These are phyloP conservation scores for Entamoeba histolytica DNA, from an alignment of 208 protist species.

Conservation along the genomic window DNA sequence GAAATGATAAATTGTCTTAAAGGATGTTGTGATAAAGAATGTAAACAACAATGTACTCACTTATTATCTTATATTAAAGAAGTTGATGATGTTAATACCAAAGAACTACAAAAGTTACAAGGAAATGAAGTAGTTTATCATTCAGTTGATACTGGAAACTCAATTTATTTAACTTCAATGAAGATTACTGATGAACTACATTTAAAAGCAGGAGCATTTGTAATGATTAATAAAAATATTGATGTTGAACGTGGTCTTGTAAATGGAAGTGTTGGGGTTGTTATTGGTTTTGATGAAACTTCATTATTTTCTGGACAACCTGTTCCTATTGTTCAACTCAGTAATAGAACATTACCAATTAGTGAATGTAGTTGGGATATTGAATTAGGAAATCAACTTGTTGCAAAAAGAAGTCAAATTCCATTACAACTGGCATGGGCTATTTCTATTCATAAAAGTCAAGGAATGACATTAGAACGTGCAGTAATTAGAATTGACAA, in stretches of 20 bases:
- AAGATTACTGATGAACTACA: background rate
- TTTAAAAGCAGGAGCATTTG: slow-evolving; percentile 37
- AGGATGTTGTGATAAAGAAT: background rate
- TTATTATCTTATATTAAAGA: slow-evolving; percentile 13
- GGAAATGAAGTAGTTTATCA: background rate
- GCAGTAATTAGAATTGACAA: slow-evolving; percentile 10
- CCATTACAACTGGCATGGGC: slow-evolving; percentile 71
- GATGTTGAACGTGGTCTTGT: slow-evolving; percentile 15
- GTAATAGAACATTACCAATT: no score
- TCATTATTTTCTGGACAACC: no score
- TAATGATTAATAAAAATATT: slow-evolving; percentile 40
- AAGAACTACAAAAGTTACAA: background rate
- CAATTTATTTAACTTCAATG: background rate
- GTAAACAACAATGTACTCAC: background rate
- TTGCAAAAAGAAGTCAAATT: slow-evolving; percentile 30
- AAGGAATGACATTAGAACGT: slow-evolving; percentile 53
- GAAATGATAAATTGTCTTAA: no score
- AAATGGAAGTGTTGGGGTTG: slow-evolving; percentile 30
- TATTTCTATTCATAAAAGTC: slow-evolving; percentile 76
- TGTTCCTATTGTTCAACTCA: no score
- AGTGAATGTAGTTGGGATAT: no score
- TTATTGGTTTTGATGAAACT: no score
- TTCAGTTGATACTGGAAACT: background rate
- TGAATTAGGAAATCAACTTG: background rate
- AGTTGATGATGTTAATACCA: slow-evolving; percentile 13